Evolutionary conservation across 164 flowering plant species (phyloP).

Genomic region (Echeveria elegans): DNA sequence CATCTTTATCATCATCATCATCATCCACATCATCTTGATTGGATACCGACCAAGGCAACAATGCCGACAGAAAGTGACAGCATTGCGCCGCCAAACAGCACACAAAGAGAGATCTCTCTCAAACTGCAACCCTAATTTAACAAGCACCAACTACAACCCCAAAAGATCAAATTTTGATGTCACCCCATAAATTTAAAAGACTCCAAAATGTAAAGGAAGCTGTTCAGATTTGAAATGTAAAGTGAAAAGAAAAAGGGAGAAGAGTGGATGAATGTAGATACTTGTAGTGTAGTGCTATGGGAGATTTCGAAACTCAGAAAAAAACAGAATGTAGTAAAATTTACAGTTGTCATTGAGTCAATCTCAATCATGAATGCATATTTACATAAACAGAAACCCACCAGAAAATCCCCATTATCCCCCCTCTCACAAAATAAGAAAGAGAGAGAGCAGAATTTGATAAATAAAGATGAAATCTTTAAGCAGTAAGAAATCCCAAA

Average conservation of each 20-base stretch:
- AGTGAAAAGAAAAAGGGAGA: constrained; percentile 5
- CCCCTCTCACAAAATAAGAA: not conserved
- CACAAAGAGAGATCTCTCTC: constrained; percentile 6
- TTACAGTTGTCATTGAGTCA: constrained; percentile 4
- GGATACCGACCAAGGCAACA: constrained; percentile 33
- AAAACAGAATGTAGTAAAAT: not conserved
- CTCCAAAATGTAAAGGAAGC: not conserved
- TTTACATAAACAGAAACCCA: not conserved
- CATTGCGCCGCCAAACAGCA: constrained; percentile 37
- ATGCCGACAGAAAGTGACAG: constrained; percentile 57
- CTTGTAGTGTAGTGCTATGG: not conserved
- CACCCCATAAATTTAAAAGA: not conserved
- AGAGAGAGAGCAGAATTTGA: not conserved
- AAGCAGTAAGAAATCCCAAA: not conserved
- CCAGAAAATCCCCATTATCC: constrained; percentile 2
- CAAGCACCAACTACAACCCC: constrained; percentile 9
- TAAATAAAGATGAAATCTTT: not conserved
- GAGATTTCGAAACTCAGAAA: not conserved
- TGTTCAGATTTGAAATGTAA: not conserved
- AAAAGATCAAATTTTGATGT: not conserved
- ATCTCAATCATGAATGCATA: not conserved
- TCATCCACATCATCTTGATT: constrained; percentile 16
- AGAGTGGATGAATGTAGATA: too few species aligned
- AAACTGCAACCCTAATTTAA: constrained; percentile 10
- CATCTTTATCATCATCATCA: not conserved